Base-by-base conservation (phyloP, 2,329 filamentous ascomycete genomes). In the Pseudogymnoascus sp. region DNA sequence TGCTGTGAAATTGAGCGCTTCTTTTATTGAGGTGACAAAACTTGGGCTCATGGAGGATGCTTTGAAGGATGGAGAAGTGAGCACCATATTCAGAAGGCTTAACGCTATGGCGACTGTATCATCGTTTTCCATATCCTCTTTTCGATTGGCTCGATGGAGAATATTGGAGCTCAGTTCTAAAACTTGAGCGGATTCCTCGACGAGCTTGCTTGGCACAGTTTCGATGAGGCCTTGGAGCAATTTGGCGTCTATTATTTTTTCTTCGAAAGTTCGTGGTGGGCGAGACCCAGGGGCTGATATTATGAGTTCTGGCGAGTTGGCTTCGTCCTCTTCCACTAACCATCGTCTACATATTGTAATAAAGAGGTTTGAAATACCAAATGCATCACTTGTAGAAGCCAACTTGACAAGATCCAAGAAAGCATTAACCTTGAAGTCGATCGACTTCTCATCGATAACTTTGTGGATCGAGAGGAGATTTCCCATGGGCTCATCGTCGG, bases 181-280 rank as follows among this genome's bases (percentile, higher is more conserved):
- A 6, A 90, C 79, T 67, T 89, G 85, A 46, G 81, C 81, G 1
- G 88, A 87, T 63, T 85, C 82, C 33, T 80, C 81, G 31, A 88
- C 82, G 11, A 91, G 78, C 65, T 83, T 85, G 21, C 87, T 82
- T 0, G 86, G 82, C 53, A 87, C 81, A 53, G 77, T 80, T 23
- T 83, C 82, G 73, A 90, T 84, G 74, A 91, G 80, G 35, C 80
- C 82, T 69, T 89, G 86, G 7, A 90, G 77, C 0, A 90, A 74
- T 59, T 85, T 85, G 4, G 86, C 78, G 66, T 88, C 80, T 5
- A 82, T 73, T 1, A 91, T 75, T 3, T 79, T 77, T 4, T 70
- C 71, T 2, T 84, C 64, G 0, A 82, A 76, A 53, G 83, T 78
- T 1, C 59, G 33, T 26, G 35, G 35, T 31, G 59, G 59, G 2